A percentile compares a stretch with the other conserved stretches of the same genome.
Evolutionary conservation across 805 yeast genomes (phyloP).

Genomic region (Metahyphopichia silvanorum): DNA sequence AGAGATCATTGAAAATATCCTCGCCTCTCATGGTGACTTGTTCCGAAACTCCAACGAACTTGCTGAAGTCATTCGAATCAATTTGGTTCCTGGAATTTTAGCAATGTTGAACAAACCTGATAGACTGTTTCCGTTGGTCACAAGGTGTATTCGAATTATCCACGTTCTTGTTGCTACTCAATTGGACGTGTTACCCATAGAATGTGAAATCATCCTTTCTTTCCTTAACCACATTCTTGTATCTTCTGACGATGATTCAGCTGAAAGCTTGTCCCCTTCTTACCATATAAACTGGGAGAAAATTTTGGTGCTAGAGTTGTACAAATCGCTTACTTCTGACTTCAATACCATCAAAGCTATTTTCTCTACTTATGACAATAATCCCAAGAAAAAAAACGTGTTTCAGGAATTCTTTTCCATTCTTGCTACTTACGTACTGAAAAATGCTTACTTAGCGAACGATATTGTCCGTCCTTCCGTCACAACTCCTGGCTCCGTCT

Average conservation of each 20-base stretch:
- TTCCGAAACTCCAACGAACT: conserved; percentile 64
- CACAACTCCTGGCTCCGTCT: conserved; percentile 8
- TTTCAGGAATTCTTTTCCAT: conserved; percentile 50
- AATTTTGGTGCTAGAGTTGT: conserved; percentile 70
- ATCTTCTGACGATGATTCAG: conserved; percentile 42
- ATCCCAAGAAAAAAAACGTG: conserved; percentile 55
- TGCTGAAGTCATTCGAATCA: conserved; percentile 59
- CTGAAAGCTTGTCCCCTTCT: background rate
- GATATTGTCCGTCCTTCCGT: conserved; percentile 14
- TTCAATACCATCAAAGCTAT: conserved; percentile 48
- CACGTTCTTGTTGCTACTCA: conserved; percentile 56
- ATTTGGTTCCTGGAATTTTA: conserved; percentile 73
- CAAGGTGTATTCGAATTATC: conserved; percentile 73
- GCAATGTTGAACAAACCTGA: conserved; percentile 54
- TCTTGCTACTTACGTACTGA: conserved; percentile 17
- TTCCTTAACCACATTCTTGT: conserved; percentile 71
- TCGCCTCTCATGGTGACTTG: conserved; percentile 56
- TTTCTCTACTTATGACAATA: conserved; percentile 58
- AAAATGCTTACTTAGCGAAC: conserved; percentile 12
- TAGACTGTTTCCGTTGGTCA: conserved; percentile 63
- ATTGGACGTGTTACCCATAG: conserved; percentile 61
- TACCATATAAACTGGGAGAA: conserved; percentile 58
- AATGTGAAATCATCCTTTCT: conserved; percentile 78
- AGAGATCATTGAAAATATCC: conserved; percentile 77
- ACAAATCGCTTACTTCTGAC: conserved; percentile 57